Percentiles rank a stretch among this genome's conserved stretches.
Evolutionary conservation across 2,329 filamentous ascomycete genomes (phyloP).

Genomic region (Proliferodiscus dingleyae): DNA sequence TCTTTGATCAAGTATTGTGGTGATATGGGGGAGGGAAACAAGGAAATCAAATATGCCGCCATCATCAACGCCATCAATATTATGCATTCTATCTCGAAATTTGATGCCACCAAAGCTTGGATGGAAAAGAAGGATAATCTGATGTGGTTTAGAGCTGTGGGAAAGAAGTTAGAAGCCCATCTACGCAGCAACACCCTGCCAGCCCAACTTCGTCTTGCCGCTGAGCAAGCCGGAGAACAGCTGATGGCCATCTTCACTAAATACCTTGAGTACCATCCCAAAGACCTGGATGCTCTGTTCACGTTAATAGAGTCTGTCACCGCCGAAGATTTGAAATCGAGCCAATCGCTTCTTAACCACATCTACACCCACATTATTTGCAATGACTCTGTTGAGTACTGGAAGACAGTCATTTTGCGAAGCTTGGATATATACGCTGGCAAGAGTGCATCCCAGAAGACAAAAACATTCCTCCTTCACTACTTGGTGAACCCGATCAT

Average conservation of each 20-base stretch:
- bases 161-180: conserved; percentile 73
- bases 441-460: conserved; percentile 75
- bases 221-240: conserved; percentile 84
- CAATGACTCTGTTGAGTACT: conserved; percentile 79
- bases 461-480: conserved; percentile 88
- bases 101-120: conserved; percentile 60
- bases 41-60: conserved; percentile 63
- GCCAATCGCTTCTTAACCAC: conserved; percentile 71
- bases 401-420: conserved; percentile 74
- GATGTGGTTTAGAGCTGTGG: conserved; percentile 58
- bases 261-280: conserved; percentile 68
- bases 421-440: conserved; percentile 84
- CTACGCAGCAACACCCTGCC: conserved; percentile 67
- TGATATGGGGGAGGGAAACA: conserved; percentile 58
- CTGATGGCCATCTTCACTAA: conserved; percentile 80
- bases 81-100: conserved; percentile 71
- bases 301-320: conserved; percentile 80
- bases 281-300: conserved; percentile 79
- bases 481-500: conserved; percentile 94
- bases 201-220: conserved; percentile 70
- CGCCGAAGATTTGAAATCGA: conserved; percentile 72
- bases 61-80: conserved; percentile 86
- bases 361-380: conserved; percentile 82
- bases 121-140: conserved; percentile 61
- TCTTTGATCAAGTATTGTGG: conserved; percentile 64